phyloP scores from a whole-genome alignment of 495 filamentous ascomycete species.

The Trichoderma orchidacearum region DNA sequence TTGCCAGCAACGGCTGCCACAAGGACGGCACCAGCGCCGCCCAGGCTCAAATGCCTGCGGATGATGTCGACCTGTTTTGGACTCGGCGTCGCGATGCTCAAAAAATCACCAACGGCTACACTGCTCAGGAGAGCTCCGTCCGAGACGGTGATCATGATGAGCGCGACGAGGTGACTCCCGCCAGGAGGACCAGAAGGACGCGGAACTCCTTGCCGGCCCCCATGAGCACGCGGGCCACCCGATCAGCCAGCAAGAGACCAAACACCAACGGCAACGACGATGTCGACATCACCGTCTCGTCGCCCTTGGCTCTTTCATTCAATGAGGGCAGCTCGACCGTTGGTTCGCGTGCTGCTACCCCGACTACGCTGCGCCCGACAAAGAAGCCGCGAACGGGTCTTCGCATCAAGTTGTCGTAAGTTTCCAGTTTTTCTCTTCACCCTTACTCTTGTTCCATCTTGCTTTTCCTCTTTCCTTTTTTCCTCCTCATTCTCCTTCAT shows the following conservation, averaged over 20 bases:
- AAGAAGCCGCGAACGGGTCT: conserved; percentile 43
- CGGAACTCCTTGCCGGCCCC: background rate
- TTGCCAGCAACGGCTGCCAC: background rate
- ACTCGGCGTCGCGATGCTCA: background rate
- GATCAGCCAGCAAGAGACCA: conserved; percentile 24
- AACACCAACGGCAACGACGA: conserved; percentile 14
- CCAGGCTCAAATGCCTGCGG: background rate
- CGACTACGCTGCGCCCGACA: conserved; percentile 31
- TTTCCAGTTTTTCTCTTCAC: conserved; percentile 10
- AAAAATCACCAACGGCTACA: background rate
- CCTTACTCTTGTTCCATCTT: background rate
- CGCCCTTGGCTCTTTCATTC: conserved; percentile 24
- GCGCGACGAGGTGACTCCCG: conserved; percentile 1
- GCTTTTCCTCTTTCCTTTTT: background rate
- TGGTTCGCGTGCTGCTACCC: conserved; percentile 43
- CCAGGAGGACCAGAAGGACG: background rate
- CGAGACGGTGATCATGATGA: background rate
- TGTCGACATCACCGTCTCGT: conserved; percentile 28
- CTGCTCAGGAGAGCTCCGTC: background rate
- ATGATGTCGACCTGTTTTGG: background rate
- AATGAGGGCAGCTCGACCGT: conserved; percentile 26
- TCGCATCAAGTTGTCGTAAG: conserved; percentile 60
- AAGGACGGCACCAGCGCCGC: background rate
- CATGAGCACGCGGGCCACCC: background rate
- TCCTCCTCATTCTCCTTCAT: conserved; percentile 6